phyloP scores from a whole-genome alignment of 2,329 filamentous ascomycete species.

The Pseudocercospora musae region DNA sequence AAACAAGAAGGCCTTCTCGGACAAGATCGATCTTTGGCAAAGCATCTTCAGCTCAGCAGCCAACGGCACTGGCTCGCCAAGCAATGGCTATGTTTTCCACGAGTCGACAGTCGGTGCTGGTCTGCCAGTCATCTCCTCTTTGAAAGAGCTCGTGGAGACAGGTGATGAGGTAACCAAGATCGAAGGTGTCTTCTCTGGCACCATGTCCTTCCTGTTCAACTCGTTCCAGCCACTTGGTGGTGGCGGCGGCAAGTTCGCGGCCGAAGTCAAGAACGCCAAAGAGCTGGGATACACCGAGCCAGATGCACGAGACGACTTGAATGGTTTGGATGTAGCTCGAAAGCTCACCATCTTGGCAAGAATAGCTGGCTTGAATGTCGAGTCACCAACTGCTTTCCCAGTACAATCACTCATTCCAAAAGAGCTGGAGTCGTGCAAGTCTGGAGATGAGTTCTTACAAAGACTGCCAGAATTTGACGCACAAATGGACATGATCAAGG shows the following conservation, averaged over 20 bases:
- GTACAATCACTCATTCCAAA: conserved; percentile 90
- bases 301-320: conserved; percentile 80
- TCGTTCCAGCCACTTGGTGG: conserved; percentile 82
- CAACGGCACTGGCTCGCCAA: conserved; percentile 50
- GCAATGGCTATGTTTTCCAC: conserved; percentile 79
- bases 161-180: conserved; percentile 89
- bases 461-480: conserved; percentile 76
- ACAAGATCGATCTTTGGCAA: conserved; percentile 75
- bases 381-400: conserved; percentile 83
- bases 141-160: conserved; percentile 91
- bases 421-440: conserved; percentile 72
- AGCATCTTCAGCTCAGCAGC: conserved; percentile 76
- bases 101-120: conserved; percentile 93
- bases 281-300: conserved; percentile 89
- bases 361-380: conserved; percentile 74
- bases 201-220: conserved; percentile 98
- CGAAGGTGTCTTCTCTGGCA: conserved; percentile 95
- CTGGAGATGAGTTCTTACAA: conserved; percentile 81
- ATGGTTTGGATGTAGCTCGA: conserved; percentile 85
- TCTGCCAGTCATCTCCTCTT: conserved; percentile 85
- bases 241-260: conserved; percentile 78
- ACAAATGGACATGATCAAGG: conserved; percentile 86
- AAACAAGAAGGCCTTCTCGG: conserved; percentile 97
- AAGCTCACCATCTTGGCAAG: conserved; percentile 94
- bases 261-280: conserved; percentile 89